Evolutionary conservation across 805 yeast species (phyloP), one percentile per base, ranked within the genome.

Genomic region (Metschnikowia continentalis): DNA sequence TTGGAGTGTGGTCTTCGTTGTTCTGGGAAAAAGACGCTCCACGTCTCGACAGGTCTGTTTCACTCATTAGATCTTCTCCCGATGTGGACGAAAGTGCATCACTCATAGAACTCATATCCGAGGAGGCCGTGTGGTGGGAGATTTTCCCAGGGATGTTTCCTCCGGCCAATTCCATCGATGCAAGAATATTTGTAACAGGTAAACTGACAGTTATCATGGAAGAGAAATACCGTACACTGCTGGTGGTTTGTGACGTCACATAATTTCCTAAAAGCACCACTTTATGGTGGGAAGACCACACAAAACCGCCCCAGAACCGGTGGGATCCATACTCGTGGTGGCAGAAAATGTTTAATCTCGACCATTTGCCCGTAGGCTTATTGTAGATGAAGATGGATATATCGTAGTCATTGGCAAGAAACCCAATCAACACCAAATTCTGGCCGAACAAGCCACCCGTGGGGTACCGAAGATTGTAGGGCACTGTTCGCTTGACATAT

Each of bases 201-300:
- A 82, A 68, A 43, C 80, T 77, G 32, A 81, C 78, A 1, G 81
- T 73, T 2, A 80, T 65, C 61, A 82, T 61, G 39, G 68, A 64
- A 50, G 73, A 79, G 75, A 62, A 82, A 56, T 66, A 78, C 43
- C 81, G 68, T 14, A 77, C 69, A 48, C 78, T 69, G 47, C 81
- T 75, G 3, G 78, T 69, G 3, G 82, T 74, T 38, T 62, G 62
- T 1, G 76, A 66, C 3, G 80, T 73, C n/a, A 72, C 67, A 32
- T 62, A 59, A 55, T 75, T 76, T 0, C 94, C 94, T 35, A 87
- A 59, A 30, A 85, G 65, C 1, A 84, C 68, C 1, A 84, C 82
- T 62, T 82, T 83, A 61, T 87, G 92, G 64, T 87, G 95, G 0
- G 91, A 84, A 32, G 77, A 78, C 95, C 95, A 87, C 1, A 82